Base-by-base conservation (phyloP, 371 early-diverging fungal genomes). In the Rhizopus arrhizus region DNA sequence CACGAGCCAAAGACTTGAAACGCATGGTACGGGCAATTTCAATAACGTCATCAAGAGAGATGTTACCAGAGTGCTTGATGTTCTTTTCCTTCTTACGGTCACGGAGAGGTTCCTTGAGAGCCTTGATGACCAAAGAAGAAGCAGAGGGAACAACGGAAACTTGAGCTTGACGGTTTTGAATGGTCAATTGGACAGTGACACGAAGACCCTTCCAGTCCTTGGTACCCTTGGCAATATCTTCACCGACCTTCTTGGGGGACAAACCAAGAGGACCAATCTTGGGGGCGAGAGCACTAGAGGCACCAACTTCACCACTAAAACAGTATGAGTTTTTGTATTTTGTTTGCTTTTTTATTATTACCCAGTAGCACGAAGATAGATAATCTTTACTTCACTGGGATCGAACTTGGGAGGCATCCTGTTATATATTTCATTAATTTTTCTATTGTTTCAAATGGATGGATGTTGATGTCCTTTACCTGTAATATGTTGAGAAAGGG, bases 71-170 rank as follows among this genome's bases (percentile, higher is more conserved):
- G 90, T 98, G 97, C 87, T 94, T 91, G 84, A 96, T 94, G 92
- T 99, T 99, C 92, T 99, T 99, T 81, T 98, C 99, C 95, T 99
- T 99, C 94, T 99, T 99, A 82, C 94, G 91, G 86, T 99, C 99
- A 68, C 99, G 89, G 59, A 91, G 89, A 67, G 99, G 97, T 85
- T 99, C 99, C 89, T 97, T 98, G 50, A 99, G 86, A 70, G 98
- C 99, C 84, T 91, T 91, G 85, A 99, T 96, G 76, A 99, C 94
- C 62, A 99, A 85, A 69, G 99, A 93, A 33, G 97, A 93, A 63
- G 99, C 98, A 47, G 94, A 91, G 69, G 99, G 99, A 53, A 97
- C 93, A 69, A 99, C 92, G 72, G 96, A 91, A 70, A 99, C 94
- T 58, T 94, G 88, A 64, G 99, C 99, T 84, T 99, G 98, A 91